Evolutionary conservation across 306 rosid species (phyloP).

Genomic region (Sphenostylis stenocarpa): DNA sequence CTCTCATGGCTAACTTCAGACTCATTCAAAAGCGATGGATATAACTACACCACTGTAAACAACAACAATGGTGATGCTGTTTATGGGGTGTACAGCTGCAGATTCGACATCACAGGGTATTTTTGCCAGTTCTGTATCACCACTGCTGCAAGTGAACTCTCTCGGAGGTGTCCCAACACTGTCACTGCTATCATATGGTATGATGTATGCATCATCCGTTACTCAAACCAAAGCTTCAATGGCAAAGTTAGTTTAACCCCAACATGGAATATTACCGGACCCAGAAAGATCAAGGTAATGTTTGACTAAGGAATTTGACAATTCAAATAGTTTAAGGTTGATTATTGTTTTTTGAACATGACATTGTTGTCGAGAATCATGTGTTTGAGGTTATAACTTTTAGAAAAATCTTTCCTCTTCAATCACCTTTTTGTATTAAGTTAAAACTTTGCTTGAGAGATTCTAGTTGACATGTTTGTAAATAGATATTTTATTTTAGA

Average conservation of each 20-base stretch:
- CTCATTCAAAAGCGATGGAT: not conserved
- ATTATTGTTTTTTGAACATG: too few species aligned
- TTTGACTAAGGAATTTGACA: not conserved
- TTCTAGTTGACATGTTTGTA: too few species aligned
- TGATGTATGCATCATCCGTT: constrained; percentile 21
- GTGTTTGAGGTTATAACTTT: too few species aligned
- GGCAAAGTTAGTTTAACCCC: not conserved
- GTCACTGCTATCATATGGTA: constrained; percentile 23
- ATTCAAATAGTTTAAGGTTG: too few species aligned
- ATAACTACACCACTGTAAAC: not conserved
- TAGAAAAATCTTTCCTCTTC: too few species aligned
- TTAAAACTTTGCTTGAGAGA: too few species aligned
- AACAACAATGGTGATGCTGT: not conserved
- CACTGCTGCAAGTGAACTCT: not conserved
- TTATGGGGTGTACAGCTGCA: constrained; percentile 24
- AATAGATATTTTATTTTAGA: too few species aligned
- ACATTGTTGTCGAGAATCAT: too few species aligned
- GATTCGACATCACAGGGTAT: not conserved
- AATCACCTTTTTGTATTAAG: too few species aligned
- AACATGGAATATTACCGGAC: not conserved
- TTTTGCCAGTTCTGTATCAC: constrained; percentile 34
- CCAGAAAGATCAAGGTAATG: not conserved
- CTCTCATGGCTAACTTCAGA: not conserved
- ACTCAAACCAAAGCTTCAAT: not conserved
- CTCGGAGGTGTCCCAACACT: constrained; percentile 6